Percentiles rank a stretch among this genome's conserved stretches.
phyloP scores from a whole-genome alignment of 163 green algal genomes.

The Scenedesmus sp. region DNA sequence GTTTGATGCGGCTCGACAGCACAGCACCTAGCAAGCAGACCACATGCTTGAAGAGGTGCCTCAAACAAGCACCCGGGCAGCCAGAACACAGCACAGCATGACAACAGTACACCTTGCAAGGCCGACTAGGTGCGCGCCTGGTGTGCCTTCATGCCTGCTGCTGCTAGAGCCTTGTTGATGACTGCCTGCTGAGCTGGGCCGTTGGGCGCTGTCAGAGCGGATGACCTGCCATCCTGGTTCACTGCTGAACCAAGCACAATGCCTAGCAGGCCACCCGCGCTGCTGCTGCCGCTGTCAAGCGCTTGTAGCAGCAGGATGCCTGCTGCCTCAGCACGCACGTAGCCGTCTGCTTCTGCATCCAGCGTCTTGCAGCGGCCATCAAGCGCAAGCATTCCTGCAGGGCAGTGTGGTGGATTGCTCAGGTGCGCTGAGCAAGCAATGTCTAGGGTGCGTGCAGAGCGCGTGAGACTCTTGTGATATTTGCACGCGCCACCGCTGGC shows the following conservation, averaged over 20 bases:
- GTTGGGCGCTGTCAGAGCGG: constrained; percentile 89
- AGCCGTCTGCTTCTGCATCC: constrained; percentile 80
- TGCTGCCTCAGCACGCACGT: constrained; percentile 53
- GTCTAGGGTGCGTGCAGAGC: not conserved
- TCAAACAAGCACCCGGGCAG: not conserved
- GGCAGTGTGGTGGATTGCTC: not conserved
- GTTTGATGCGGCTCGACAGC: not conserved
- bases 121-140: not conserved
- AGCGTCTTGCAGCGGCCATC: constrained; percentile 88
- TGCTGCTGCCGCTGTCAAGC: not conserved
- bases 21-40: not conserved
- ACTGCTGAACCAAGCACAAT: constrained; percentile 76
- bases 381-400: constrained; percentile 78
- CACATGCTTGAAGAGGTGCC: not conserved
- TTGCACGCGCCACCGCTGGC: constrained; percentile 5
- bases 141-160: constrained; percentile 40
- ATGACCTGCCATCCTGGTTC: constrained; percentile 94
- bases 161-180: constrained; percentile 71
- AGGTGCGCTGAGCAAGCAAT: not conserved
- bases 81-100: not conserved
- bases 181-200: constrained; percentile 86
- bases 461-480: not conserved
- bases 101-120: not conserved
- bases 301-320: constrained; percentile 59
- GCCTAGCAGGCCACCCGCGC: constrained; percentile 32